Evolutionary conservation across 805 yeast genomes (phyloP).

Genomic region (Hanseniaspora jakobsenii): DNA sequence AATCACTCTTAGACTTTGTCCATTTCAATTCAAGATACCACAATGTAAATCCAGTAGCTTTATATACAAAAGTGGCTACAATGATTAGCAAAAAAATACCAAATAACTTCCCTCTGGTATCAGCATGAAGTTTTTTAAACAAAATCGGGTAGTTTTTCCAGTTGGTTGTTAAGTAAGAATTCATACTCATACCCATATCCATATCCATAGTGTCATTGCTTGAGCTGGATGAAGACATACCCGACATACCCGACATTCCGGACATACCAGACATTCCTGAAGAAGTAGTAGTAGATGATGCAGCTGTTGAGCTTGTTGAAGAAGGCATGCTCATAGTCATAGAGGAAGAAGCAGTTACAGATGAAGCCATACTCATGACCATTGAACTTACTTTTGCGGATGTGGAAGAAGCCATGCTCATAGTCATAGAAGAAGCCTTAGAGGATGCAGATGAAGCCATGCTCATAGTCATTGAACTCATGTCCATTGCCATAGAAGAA

Average conservation of each 20-base stretch:
- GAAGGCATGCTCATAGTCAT: not conserved
- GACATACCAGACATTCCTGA: constrained; percentile 8
- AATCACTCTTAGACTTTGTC: constrained; percentile 30
- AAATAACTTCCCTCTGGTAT: constrained; percentile 49
- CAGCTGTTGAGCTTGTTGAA: not conserved
- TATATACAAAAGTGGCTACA: constrained; percentile 44
- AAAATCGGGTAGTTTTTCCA: constrained; percentile 50
- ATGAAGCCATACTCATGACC: not conserved
- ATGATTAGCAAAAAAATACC: constrained; percentile 59
- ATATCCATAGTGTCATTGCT: not conserved
- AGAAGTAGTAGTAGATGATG: not conserved
- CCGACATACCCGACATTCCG: constrained; percentile 14
- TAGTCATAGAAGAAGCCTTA: no score
- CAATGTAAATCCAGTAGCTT: constrained; percentile 47
- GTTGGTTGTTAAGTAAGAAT: constrained; percentile 41
- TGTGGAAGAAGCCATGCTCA: no score
- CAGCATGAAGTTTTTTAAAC: constrained; percentile 44
- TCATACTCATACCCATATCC: constrained; percentile 36
- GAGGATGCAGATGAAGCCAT: no score
- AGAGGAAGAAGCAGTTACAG: not conserved
- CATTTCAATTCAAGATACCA: constrained; percentile 55
- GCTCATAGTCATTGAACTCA: no score
- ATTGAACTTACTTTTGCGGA: no score
- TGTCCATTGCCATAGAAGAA: no score
- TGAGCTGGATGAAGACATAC: not conserved